These are phyloP conservation scores for Lasiodiplodia gonubiensis DNA, from an alignment of 2,329 filamentous ascomycete genomes.

Conservation along the genomic window DNA sequence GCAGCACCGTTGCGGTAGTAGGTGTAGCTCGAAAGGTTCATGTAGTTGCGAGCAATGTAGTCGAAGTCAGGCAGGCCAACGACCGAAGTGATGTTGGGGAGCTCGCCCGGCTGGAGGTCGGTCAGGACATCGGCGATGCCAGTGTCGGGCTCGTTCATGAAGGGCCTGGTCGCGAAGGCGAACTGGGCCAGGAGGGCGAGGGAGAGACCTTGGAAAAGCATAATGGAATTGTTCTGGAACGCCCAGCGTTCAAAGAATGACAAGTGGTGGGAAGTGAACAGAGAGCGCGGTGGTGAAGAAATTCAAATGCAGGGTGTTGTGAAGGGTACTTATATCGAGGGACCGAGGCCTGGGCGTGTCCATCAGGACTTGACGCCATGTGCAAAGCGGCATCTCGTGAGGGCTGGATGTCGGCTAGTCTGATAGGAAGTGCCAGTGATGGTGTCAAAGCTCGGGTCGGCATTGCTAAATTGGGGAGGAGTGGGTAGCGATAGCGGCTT, in stretches of 20 bases:
- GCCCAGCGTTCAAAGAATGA: constrained; percentile 22
- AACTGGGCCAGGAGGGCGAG: constrained; percentile 32
- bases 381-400: background rate
- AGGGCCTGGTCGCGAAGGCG: constrained; percentile 42
- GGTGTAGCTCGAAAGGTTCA: constrained; percentile 57
- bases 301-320: background rate
- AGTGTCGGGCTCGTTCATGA: constrained; percentile 45
- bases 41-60: constrained; percentile 56
- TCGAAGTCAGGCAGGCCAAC: constrained; percentile 62
- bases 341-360: background rate
- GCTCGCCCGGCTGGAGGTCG: constrained; percentile 38
- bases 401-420: background rate
- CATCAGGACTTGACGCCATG: background rate
- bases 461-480: constrained; percentile 6
- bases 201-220: constrained; percentile 18
- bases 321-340: constrained; percentile 7
- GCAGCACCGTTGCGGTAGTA: constrained; percentile 64
- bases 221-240: background rate
- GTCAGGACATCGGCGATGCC: constrained; percentile 40
- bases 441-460: constrained; percentile 8
- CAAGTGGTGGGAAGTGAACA: background rate
- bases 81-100: constrained; percentile 54
- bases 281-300: background rate
- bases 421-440: constrained; percentile 2
- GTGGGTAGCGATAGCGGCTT: background rate